Evolutionary conservation across 768 basidiomycete species (phyloP).

Genomic region (Russula olivacea): DNA sequence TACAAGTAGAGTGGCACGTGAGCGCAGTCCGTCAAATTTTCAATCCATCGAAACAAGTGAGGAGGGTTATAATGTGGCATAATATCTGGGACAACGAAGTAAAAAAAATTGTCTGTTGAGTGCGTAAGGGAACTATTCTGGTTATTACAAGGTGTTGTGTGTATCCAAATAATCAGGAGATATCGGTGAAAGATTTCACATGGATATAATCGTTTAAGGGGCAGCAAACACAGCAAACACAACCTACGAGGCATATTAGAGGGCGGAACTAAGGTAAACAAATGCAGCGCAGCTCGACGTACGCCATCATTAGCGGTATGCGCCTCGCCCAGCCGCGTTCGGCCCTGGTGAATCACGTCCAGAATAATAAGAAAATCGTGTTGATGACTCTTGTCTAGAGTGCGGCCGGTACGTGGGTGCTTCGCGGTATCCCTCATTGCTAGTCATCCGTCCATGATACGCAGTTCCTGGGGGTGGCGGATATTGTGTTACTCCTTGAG

Average conservation of each 20-base stretch:
- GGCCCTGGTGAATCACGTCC: conserved; percentile 20
- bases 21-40: neutral
- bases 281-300: neutral
- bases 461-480: conserved; percentile 40
- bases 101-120: neutral
- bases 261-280: neutral
- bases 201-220: neutral
- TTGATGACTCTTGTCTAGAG: conserved; percentile 25
- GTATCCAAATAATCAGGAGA: neutral
- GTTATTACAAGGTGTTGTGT: neutral
- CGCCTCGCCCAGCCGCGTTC: conserved; percentile 14
- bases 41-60: neutral
- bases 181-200: neutral
- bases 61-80: neutral
- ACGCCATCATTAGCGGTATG: conserved; percentile 10
- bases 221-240: neutral
- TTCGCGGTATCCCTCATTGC: conserved; percentile 42
- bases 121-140: neutral
- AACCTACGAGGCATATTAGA: conserved; percentile 1
- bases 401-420: conserved; percentile 60
- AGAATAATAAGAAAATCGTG: conserved; percentile 25
- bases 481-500: conserved; percentile 26
- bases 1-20: neutral
- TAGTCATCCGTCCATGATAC: conserved; percentile 37
- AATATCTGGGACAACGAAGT: neutral